phyloP scores from a whole-genome alignment of 2,329 filamentous ascomycete species.

The Lecanosticta acicola region DNA sequence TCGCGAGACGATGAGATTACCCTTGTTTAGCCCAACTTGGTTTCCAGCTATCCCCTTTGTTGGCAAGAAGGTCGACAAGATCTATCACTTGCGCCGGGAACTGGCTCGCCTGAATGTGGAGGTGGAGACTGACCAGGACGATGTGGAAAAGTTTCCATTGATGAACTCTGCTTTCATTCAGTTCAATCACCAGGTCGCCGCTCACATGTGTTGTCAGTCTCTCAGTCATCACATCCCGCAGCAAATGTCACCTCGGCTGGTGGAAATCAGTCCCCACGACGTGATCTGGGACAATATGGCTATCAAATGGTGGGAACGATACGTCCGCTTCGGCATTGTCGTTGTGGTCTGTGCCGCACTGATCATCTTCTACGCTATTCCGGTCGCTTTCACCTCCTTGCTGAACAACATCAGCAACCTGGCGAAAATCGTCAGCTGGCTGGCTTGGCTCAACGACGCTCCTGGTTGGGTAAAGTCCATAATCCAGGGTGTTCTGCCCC shows the following conservation, averaged over 20 bases:
- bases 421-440: conserved; percentile 60
- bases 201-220: conserved; percentile 95
- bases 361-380: conserved; percentile 83
- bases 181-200: conserved; percentile 95
- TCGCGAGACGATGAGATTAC: conserved; percentile 76
- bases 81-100: conserved; percentile 83
- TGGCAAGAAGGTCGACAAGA: conserved; percentile 89
- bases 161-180: conserved; percentile 98
- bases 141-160: conserved; percentile 77
- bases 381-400: conserved; percentile 80
- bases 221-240: conserved; percentile 85
- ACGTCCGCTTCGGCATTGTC: conserved; percentile 64
- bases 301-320: conserved; percentile 87
- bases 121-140: conserved; percentile 82
- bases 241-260: conserved; percentile 84
- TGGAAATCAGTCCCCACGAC: conserved; percentile 91
- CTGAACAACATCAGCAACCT: conserved; percentile 72
- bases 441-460: conserved; percentile 61
- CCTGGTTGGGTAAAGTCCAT: conserved; percentile 58
- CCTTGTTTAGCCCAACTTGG: conserved; percentile 58
- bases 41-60: conserved; percentile 72
- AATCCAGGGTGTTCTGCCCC: conserved; percentile 81
- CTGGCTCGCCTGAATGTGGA: conserved; percentile 83
- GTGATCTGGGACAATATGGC: conserved; percentile 98
- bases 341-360: conserved; percentile 63